Evolutionary conservation across 768 basidiomycete genomes (phyloP), one percentile per base, ranked within the genome.

Genomic region (Neoboletus magnificus): DNA sequence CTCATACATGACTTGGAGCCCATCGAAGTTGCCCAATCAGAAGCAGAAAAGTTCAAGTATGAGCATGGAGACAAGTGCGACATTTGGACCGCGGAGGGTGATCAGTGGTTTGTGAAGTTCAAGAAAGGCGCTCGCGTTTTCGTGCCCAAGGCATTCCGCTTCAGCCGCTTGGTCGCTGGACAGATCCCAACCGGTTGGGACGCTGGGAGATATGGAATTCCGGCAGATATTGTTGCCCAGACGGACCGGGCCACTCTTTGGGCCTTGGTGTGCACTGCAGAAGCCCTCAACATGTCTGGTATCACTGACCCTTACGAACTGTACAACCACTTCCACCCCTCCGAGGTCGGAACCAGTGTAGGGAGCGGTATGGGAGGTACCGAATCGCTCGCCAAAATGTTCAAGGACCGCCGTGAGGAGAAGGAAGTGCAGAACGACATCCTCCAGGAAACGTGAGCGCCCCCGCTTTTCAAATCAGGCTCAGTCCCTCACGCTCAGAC

Each of bases 301-400:
- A 88, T 99, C 73, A 96, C 92, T 23, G 97, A 99, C 69, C 93
- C 97, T 7, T 99, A 98, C 68, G 97, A 98, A 72, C 77, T 99
- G 2, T 99, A 98, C 80, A 86, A 98, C 74, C 82, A 96, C 68
- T 82, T 99, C 65, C 97, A 99, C 72, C 96, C 97, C 2, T 92
- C 93, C 3, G 94, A 98, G 66, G 89, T 98, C 57, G 97, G 97
- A 55, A 92, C 94, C 3, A 84, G 87, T 54, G 76, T 99, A 57
- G 97, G 97, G 54, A 93, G 92, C 65, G 97, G 97, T 62, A 98
- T 99, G 96, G 97, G 97, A 64, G 97, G 97, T 66, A 84, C 92
- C 60, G 84, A 86, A 55, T 91, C 89, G 66, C 79, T 98, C 75
- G 80, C 87, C 49, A 87, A 91, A 74, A 99, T 99, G 97, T 99